Conservation (phyloP, 179 eudicot species). For the Dionaea muscipula region DNA sequence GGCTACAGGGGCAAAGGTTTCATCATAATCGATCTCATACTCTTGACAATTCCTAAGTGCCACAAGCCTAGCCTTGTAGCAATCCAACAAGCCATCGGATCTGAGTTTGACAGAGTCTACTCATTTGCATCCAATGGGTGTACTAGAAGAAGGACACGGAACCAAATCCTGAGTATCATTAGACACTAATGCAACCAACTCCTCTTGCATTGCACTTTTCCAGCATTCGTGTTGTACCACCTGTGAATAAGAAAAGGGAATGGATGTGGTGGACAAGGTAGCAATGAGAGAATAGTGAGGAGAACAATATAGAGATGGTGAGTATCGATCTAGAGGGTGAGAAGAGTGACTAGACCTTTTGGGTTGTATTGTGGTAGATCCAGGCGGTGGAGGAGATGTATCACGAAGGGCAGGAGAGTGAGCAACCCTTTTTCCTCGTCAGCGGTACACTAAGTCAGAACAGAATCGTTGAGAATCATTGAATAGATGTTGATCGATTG, state of each 20-base stretch:
- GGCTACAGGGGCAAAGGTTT: background rate
- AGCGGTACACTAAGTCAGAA: too few relatives aligned
- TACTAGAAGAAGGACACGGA: background rate
- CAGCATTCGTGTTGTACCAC: background rate
- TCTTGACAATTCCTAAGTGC: background rate
- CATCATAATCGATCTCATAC: background rate
- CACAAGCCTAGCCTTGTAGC: background rate
- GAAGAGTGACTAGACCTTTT: background rate
- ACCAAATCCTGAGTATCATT: background rate
- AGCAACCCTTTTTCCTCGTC: too few relatives aligned
- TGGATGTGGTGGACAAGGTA: background rate
- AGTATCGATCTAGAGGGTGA: background rate
- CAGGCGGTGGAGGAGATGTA: too few relatives aligned
- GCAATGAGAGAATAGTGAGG: background rate
- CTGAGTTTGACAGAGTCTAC: background rate
- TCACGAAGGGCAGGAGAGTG: too few relatives aligned
- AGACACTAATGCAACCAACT: background rate
- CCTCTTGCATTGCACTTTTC: background rate
- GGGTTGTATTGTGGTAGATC: background rate
- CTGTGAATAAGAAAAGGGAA: background rate
- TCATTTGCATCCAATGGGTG: background rate
- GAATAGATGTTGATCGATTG: too few relatives aligned
- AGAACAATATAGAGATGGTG: background rate
- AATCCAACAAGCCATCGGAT: constrained; percentile 1
- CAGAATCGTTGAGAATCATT: too few relatives aligned